phyloP scores from a whole-genome alignment of 1,284 basidiomycete species.

The Apiotrichum sp. region DNA sequence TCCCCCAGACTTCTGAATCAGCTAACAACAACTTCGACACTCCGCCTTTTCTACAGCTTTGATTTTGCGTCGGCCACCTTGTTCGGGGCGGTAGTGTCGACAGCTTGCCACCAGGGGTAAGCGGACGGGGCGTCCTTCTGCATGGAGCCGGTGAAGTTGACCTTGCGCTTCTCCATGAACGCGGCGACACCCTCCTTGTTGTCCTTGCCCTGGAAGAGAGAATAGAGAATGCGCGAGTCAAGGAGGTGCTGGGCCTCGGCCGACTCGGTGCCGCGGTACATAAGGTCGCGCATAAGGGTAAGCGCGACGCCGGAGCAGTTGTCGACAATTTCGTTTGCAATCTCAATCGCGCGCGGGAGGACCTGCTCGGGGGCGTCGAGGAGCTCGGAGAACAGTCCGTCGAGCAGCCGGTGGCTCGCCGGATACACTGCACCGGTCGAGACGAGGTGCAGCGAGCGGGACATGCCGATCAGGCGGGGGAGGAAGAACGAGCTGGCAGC shows the following conservation, averaged over 20 bases:
- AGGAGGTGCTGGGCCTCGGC: slow-evolving; percentile 21
- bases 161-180: slow-evolving; percentile 15
- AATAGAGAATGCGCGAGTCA: slow-evolving; percentile 13
- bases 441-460: slow-evolving; percentile 7
- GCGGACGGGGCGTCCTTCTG: slow-evolving; percentile 3
- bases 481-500: slow-evolving; percentile 17
- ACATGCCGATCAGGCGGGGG: slow-evolving; percentile 10
- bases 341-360: slow-evolving; percentile 12
- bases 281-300: slow-evolving; percentile 12
- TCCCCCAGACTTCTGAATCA: too few relatives aligned
- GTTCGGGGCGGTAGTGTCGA: not conserved
- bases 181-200: slow-evolving; percentile 17
- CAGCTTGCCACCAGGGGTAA: slow-evolving; percentile 14
- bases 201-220: slow-evolving; percentile 6
- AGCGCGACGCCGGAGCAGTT: slow-evolving; percentile 8
- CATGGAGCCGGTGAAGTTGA: slow-evolving; percentile 13
- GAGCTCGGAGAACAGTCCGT: slow-evolving; percentile 15
- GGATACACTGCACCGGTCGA: slow-evolving; percentile 13
- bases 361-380: slow-evolving; percentile 8
- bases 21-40: too few relatives aligned
- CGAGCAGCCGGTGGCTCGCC: slow-evolving; percentile 3
- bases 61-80: not conserved
- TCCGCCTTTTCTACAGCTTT: not conserved
- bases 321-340: slow-evolving; percentile 8
- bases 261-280: slow-evolving; percentile 6